Percentiles rank a stretch among this genome's conserved stretches.
Conservation (phyloP, 805 yeast genomes). For the Starmerella floricola region DNA sequence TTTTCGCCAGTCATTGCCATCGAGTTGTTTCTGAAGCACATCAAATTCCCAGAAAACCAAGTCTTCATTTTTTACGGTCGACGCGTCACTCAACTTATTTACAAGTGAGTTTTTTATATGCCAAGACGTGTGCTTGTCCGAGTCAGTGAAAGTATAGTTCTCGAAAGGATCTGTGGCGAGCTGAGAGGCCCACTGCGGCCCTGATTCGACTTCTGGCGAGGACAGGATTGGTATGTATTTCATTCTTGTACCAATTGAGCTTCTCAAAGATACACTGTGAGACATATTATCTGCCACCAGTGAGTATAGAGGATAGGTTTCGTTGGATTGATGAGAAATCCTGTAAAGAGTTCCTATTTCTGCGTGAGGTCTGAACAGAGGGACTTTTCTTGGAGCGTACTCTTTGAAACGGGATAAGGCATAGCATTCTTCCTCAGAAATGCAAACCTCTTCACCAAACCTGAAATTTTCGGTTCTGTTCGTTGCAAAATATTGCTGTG, state of each 20-base stretch:
- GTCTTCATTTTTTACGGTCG: constrained; percentile 6
- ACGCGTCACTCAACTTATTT: constrained; percentile 22
- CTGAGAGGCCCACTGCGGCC: not conserved
- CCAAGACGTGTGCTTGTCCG: constrained; percentile 32
- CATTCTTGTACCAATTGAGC: constrained; percentile 22
- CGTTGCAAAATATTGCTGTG: constrained; percentile 13
- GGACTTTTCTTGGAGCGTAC: constrained; percentile 36
- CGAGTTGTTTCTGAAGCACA: constrained; percentile 6
- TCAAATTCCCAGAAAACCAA: constrained; percentile 23
- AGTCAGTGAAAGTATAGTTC: constrained; percentile 33
- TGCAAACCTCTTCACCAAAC: constrained; percentile 15
- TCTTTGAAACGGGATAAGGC: constrained; percentile 48
- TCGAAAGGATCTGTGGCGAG: constrained; percentile 29
- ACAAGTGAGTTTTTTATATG: constrained; percentile 25
- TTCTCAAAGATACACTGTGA: constrained; percentile 33
- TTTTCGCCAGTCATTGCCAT: constrained; percentile 12
- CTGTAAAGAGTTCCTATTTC: constrained; percentile 55
- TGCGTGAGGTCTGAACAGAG: constrained; percentile 43
- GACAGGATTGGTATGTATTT: constrained; percentile 48
- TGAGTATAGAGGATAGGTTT: constrained; percentile 40
- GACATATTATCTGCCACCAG: constrained; percentile 45
- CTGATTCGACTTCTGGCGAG: constrained; percentile 32
- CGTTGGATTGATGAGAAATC: constrained; percentile 26
- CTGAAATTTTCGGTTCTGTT: constrained; percentile 15
- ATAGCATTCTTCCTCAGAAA: constrained; percentile 34